Conservation (phyloP, 768 basidiomycete genomes). For the Phanerochaete sordida region DNA sequence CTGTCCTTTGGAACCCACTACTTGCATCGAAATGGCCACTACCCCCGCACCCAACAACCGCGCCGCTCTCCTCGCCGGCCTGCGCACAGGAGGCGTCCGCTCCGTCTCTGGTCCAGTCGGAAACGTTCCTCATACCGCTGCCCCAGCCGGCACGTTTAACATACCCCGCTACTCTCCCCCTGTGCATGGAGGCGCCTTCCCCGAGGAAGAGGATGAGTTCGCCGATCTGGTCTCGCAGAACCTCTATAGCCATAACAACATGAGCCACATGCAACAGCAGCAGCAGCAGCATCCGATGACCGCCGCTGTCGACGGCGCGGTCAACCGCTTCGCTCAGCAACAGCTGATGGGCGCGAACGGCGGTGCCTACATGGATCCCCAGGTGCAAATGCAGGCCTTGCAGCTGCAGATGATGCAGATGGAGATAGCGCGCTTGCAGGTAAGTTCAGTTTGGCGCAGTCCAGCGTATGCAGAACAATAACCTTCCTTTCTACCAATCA, state of each 20-base stretch:
- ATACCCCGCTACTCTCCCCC: conserved; percentile 51
- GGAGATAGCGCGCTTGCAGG: conserved; percentile 81
- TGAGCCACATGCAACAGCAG: conserved; percentile 34
- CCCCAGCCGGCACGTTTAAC: conserved; percentile 60
- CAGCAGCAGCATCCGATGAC: conserved; percentile 60
- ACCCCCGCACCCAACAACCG: conserved; percentile 47
- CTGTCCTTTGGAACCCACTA: conserved; percentile 12
- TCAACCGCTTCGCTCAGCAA: conserved; percentile 65
- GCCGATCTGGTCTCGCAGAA: conserved; percentile 51
- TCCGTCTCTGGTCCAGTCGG: conserved; percentile 50
- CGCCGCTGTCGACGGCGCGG: conserved; percentile 65
- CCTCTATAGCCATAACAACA: conserved; percentile 43
- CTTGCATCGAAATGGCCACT: conserved; percentile 37
- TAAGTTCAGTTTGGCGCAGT: conserved; percentile 27
- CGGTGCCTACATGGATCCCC: conserved; percentile 43
- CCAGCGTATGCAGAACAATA: conserved; percentile 4
- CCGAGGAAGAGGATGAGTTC: conserved; percentile 59
- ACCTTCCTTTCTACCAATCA: conserved; percentile 41
- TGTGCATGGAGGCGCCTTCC: conserved; percentile 38
- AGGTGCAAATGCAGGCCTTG: conserved; percentile 54
- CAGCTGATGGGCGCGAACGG: conserved; percentile 52
- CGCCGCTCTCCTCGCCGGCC: conserved; percentile 83
- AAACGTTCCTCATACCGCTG: conserved; percentile 58
- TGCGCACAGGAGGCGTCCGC: conserved; percentile 88
- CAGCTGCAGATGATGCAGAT: conserved; percentile 87